A percentile compares a stretch with the other conserved stretches of the same genome.
Conservation (phyloP, 805 yeast species). For the Ogataea sp. region DNA sequence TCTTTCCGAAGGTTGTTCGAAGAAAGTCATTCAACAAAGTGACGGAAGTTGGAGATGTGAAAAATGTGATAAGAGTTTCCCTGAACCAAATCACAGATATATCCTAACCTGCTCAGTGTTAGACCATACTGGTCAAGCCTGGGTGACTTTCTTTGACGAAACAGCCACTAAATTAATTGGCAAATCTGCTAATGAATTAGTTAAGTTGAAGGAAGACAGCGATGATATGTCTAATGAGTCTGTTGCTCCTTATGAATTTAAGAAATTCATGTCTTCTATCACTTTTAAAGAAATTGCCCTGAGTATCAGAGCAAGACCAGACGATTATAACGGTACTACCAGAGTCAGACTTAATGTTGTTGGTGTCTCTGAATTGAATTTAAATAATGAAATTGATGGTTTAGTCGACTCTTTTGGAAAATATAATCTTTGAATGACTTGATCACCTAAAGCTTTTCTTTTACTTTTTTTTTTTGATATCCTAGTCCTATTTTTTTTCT, state of each 20-base stretch:
- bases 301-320: conserved; percentile 76
- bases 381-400: conserved; percentile 49
- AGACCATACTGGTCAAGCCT: conserved; percentile 76
- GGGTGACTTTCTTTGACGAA: conserved; percentile 84
- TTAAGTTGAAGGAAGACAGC: conserved; percentile 31
- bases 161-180: conserved; percentile 63
- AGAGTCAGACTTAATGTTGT: conserved; percentile 70
- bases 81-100: conserved; percentile 71
- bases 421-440: conserved; percentile 12
- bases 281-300: conserved; percentile 67
- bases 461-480: background rate
- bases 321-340: conserved; percentile 70
- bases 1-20: conserved; percentile 63
- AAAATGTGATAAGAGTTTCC: conserved; percentile 67
- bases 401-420: conserved; percentile 40
- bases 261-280: conserved; percentile 19
- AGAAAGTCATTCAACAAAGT: conserved; percentile 70
- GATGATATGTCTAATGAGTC: conserved; percentile 35
- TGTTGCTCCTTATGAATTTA: conserved; percentile 32
- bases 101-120: conserved; percentile 68
- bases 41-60: conserved; percentile 90
- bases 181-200: conserved; percentile 53
- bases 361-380: conserved; percentile 45
- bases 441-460: background rate
- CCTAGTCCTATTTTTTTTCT: conserved; percentile 1